Evolutionary conservation across 768 basidiomycete genomes (phyloP), one percentile per base, ranked within the genome.

Genomic region (Amanita thiersii): DNA sequence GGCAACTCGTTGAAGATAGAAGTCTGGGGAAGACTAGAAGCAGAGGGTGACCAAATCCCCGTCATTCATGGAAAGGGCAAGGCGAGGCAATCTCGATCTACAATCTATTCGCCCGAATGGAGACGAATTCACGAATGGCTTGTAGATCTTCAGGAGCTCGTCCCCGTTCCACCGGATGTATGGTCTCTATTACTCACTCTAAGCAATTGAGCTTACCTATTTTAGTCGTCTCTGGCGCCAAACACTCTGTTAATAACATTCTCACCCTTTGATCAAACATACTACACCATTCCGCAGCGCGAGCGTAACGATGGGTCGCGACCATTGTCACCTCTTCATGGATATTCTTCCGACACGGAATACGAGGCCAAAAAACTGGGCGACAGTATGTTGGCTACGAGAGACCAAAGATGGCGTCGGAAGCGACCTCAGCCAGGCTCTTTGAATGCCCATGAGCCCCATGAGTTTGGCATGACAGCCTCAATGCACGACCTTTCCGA

Each of bases 291-390:
- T 15, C 50, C 61, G 28, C 49, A 60, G 3, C 49, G 58, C 31
- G 50, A 46, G 18, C 21, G n/a, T 20, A 5, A 15, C 52, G 49
- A 47, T 54, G n/a, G 52, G 42, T 52, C 65, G 32, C 66, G 75
- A 34, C 58, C 76, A 18, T 66, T 75, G 38, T 73, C 81, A n/a
- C 80, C 79, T 8, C 62, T 73, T 31, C 53, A 54, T 19, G 83
- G 79, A 6, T 86, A 85, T 52, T 70, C 70, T 20, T 86, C 86
- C 1, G 85, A 87, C 51, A 82, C 83, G 24, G 86, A 87, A 61
- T 62, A 61, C 15, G 71, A 72, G 31, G 53, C 68, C 11, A 61
- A 66, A 33, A 71, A 65, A 45, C 59, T 64, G 10, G 65, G 68
- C 37, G 64, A 64, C 38, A 47, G 40, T 4, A 52, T 50, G 4